Evolutionary conservation across 768 basidiomycete genomes (phyloP), one percentile per base, ranked within the genome.

Genomic region (Boletellus ananas): DNA sequence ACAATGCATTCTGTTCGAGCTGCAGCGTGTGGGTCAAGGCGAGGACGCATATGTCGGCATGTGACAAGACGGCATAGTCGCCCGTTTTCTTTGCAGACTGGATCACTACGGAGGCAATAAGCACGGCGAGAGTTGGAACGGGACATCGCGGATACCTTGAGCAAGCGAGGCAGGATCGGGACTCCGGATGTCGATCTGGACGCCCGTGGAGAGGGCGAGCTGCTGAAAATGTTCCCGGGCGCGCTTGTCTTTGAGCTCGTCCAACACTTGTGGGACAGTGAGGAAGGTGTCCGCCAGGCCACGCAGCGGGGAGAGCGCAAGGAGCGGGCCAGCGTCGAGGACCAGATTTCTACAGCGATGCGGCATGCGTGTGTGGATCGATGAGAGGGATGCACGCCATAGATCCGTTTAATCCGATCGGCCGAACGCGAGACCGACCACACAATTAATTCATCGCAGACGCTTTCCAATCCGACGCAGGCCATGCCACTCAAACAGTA

Each of bases 71-170:
- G 37, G 90, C 74, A 64, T 93, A 94, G 70, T 99, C 96, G 65
- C 96, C 96, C 0, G 95, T 95, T 75, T 90, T 90, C 75, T 93
- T 95, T 4, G 96, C 91, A 69, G 84, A 85, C 54, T 87, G 85
- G 48, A 88, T 90, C 4, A 95, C 96, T 97, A 63, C 37, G 10
- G 51, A 44, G 3, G 47, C 38, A 27, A 21, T 61, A 51, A 64
- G 52, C 45, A 54, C 47, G 29, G 54, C 7, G 47, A 51, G 49
- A 31, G 21, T 9, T 23, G 56, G 41, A 25, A 44, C 21, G 33
- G 23, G 23, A 40, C 25, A 6, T 52, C 8, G 20, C 12, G 63
- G 77, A 42, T 49, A 84, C 84, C 81, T 59, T 81, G 77, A 51
- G 80, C 68, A 64, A 96, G 61, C 25, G 90, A 84, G 2, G 77